Conservation (phyloP, 1,284 basidiomycete species). For the Inonotus hispidus region DNA sequence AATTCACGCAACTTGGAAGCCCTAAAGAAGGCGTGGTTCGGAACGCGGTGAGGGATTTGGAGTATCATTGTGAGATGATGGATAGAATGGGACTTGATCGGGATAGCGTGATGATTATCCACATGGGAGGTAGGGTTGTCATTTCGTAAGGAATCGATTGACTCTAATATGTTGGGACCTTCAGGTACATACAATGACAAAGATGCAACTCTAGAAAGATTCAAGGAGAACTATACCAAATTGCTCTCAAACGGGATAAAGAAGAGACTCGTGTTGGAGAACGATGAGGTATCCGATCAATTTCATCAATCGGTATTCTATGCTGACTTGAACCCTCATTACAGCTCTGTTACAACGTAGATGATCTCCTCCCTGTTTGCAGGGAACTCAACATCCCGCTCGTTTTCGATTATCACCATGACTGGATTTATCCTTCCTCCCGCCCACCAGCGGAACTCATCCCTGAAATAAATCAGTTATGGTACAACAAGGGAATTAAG, state of each 20-base stretch:
- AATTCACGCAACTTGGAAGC: conserved; percentile 82
- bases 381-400: conserved; percentile 79
- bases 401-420: conserved; percentile 78
- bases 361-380: conserved; percentile 80
- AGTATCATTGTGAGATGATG: conserved; percentile 84
- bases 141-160: background rate
- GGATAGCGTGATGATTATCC: conserved; percentile 79
- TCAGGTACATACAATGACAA: conserved; percentile 78
- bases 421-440: conserved; percentile 46
- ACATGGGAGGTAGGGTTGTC: conserved; percentile 47
- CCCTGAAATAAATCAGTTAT: conserved; percentile 70
- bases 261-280: conserved; percentile 79
- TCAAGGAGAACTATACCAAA: conserved; percentile 64
- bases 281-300: conserved; percentile 64
- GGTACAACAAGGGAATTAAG: conserved; percentile 65
- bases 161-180: background rate
- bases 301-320: background rate
- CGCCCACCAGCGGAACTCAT: conserved; percentile 51
- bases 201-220: conserved; percentile 58
- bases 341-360: conserved; percentile 82
- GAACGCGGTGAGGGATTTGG: conserved; percentile 72
- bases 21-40: conserved; percentile 69
- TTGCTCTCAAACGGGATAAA: conserved; percentile 59
- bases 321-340: background rate
- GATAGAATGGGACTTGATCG: conserved; percentile 74